A percentile compares a stretch with the other conserved stretches of the same genome.
These are phyloP conservation scores for Russula sp. DNA, from an alignment of 768 basidiomycete species.

Conservation along the genomic window DNA sequence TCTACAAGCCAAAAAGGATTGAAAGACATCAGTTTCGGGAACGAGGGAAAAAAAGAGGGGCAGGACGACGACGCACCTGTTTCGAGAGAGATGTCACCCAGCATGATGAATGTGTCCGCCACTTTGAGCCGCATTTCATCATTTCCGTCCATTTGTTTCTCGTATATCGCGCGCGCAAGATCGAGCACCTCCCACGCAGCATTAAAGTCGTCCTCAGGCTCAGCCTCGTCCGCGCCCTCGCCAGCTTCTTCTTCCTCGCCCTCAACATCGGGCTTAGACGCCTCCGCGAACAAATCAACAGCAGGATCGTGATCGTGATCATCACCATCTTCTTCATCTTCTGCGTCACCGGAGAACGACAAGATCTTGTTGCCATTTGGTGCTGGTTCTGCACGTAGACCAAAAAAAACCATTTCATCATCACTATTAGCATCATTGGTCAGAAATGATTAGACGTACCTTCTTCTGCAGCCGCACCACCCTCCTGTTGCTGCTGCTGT, in stretches of 20 bases:
- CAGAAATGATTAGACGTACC: background rate
- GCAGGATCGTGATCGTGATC: slow-evolving; percentile 45
- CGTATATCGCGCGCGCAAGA: slow-evolving; percentile 83
- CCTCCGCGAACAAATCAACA: slow-evolving; percentile 64
- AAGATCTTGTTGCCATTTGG: slow-evolving; percentile 55
- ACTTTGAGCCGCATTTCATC: slow-evolving; percentile 73
- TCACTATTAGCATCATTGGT: background rate
- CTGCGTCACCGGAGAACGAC: slow-evolving; percentile 79
- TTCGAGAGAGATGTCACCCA: slow-evolving; percentile 96
- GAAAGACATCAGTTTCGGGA: background rate
- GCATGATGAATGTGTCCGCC: slow-evolving; percentile 84
- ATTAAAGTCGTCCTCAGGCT: slow-evolving; percentile 96
- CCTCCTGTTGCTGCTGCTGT: slow-evolving; percentile 48
- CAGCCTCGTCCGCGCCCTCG: slow-evolving; percentile 53
- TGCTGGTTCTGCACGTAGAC: slow-evolving; percentile 32
- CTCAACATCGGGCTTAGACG: slow-evolving; percentile 46
- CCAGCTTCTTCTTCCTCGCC: slow-evolving; percentile 46
- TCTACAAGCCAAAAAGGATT: slow-evolving; percentile 47
- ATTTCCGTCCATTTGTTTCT: slow-evolving; percentile 57
- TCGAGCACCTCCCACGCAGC: slow-evolving; percentile 98
- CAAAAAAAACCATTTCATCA: background rate
- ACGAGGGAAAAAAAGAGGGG: background rate
- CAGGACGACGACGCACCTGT: slow-evolving; percentile 72
- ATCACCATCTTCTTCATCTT: slow-evolving; percentile 57
- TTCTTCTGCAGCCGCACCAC: slow-evolving; percentile 42